Percentiles rank a stretch among this genome's conserved stretches.
Evolutionary conservation across 192 early-diverging fungal genomes (phyloP).

Genomic region (Backusella mclennaniae): DNA sequence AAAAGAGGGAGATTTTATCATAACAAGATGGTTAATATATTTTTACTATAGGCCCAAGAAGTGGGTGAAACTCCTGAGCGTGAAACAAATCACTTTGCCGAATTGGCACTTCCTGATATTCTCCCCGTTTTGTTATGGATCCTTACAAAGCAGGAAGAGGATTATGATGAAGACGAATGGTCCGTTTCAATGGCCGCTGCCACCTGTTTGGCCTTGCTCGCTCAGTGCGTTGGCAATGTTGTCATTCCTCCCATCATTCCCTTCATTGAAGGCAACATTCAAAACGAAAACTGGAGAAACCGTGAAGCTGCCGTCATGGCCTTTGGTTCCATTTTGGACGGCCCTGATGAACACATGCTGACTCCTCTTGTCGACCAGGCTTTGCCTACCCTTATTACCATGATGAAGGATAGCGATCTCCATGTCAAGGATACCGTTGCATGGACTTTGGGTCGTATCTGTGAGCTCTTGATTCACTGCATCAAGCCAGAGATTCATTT

Average conservation of each 20-base stretch:
- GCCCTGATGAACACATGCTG: constrained; percentile 67
- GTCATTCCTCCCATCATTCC: constrained; percentile 86
- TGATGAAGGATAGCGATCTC: constrained; percentile 83
- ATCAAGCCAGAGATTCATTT: constrained; percentile 75
- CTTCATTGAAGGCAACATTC: constrained; percentile 87
- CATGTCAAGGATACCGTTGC: constrained; percentile 97
- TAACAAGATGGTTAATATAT: not conserved
- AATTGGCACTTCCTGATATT: constrained; percentile 73
- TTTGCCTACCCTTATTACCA: constrained; percentile 82
- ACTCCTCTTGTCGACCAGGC: constrained; percentile 77
- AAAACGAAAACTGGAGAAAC: constrained; percentile 85
- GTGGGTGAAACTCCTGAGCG: constrained; percentile 47
- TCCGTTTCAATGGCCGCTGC: constrained; percentile 97
- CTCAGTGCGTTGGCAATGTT: constrained; percentile 75
- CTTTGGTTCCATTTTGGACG: constrained; percentile 97
- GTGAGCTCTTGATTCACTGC: constrained; percentile 71
- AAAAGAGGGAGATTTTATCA: not conserved
- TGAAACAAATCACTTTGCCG: constrained; percentile 74
- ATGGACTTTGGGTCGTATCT: constrained; percentile 98
- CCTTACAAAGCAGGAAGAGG: constrained; percentile 96
- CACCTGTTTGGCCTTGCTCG: constrained; percentile 88
- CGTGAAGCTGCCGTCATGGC: constrained; percentile 98
- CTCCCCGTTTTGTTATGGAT: constrained; percentile 82
- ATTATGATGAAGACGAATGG: constrained; percentile 99
- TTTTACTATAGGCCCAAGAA: constrained; percentile 38